phyloP scores from a whole-genome alignment of 257 asterid genomes.

The Euphrasia confusa region DNA sequence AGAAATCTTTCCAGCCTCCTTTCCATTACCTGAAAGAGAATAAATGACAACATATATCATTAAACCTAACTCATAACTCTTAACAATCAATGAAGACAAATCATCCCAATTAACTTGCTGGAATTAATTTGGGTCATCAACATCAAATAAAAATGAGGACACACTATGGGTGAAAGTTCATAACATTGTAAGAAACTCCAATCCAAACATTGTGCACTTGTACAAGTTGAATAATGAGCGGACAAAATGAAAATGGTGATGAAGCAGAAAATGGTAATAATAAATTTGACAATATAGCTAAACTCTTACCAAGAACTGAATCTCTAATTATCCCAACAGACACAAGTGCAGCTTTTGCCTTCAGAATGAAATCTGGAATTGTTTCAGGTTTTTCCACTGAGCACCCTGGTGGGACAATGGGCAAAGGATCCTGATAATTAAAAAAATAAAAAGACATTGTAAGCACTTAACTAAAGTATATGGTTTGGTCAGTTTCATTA shows the following conservation, averaged over 20 bases:
- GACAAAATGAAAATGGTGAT: constrained; percentile 9
- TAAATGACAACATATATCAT: constrained; percentile 21
- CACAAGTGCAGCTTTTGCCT: constrained; percentile 84
- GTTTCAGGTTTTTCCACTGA: constrained; percentile 68
- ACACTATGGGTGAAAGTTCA: background rate
- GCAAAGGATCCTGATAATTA: constrained; percentile 53
- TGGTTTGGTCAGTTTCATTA: constrained; percentile 1
- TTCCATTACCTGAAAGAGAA: constrained; percentile 56
- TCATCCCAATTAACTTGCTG: constrained; percentile 1
- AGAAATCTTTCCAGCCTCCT: constrained; percentile 64
- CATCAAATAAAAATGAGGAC: constrained; percentile 15
- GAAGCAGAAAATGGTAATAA: background rate
- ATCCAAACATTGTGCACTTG: constrained; percentile 1
- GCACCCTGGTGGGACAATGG: constrained; percentile 86
- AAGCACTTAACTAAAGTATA: constrained; percentile 11
- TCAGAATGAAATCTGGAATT: constrained; percentile 57
- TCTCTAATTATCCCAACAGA: constrained; percentile 94
- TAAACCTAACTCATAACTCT: constrained; percentile 9
- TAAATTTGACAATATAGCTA: constrained; percentile 17
- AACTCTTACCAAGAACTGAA: constrained; percentile 57
- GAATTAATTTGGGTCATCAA: constrained; percentile 8
- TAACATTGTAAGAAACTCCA: constrained; percentile 8
- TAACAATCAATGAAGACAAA: constrained; percentile 10
- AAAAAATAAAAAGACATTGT: constrained; percentile 9
- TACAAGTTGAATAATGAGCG: background rate